Conservation (phyloP, 1,139 yeast species). For the Magnusiomyces fungicola region DNA sequence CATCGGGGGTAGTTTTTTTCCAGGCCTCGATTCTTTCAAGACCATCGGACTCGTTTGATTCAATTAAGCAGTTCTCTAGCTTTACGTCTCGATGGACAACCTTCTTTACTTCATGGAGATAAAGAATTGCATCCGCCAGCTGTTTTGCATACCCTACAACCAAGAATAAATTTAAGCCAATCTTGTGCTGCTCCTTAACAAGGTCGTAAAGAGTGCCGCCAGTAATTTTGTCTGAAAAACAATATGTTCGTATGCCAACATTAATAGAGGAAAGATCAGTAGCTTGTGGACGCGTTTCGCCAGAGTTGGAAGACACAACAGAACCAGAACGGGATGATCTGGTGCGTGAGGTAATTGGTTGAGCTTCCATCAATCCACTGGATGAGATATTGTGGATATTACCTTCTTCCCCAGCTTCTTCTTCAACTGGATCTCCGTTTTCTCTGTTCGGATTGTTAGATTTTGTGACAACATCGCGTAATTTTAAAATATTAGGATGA, state of each 20-base stretch:
- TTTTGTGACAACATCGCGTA: slow-evolving; percentile 39
- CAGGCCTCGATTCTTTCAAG: background rate
- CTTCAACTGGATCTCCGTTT: background rate
- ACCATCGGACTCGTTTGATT: slow-evolving; percentile 31
- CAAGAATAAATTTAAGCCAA: slow-evolving; percentile 15
- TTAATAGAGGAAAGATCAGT: slow-evolving; percentile 13
- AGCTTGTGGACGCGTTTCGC: too few species aligned
- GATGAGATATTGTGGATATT: too few species aligned
- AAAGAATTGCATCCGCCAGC: slow-evolving; percentile 53
- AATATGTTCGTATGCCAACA: slow-evolving; percentile 46
- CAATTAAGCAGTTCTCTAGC: slow-evolving; percentile 69
- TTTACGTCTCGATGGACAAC: slow-evolving; percentile 87
- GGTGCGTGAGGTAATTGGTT: too few species aligned
- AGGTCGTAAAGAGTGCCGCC: slow-evolving; percentile 82
- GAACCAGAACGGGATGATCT: too few species aligned
- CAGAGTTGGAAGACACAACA: too few species aligned
- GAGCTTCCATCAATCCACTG: background rate
- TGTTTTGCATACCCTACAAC: slow-evolving; percentile 42
- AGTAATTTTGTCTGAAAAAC: slow-evolving; percentile 61
- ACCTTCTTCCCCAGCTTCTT: too few species aligned
- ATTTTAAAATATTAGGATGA: slow-evolving; percentile 58
- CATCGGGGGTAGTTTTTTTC: background rate
- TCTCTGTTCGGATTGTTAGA: too few species aligned
- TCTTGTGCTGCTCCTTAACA: slow-evolving; percentile 42
- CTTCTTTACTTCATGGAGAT: slow-evolving; percentile 59